Evolutionary conservation across 2,329 filamentous ascomycete species (phyloP).

Genomic region (Monosporascus sp.): DNA sequence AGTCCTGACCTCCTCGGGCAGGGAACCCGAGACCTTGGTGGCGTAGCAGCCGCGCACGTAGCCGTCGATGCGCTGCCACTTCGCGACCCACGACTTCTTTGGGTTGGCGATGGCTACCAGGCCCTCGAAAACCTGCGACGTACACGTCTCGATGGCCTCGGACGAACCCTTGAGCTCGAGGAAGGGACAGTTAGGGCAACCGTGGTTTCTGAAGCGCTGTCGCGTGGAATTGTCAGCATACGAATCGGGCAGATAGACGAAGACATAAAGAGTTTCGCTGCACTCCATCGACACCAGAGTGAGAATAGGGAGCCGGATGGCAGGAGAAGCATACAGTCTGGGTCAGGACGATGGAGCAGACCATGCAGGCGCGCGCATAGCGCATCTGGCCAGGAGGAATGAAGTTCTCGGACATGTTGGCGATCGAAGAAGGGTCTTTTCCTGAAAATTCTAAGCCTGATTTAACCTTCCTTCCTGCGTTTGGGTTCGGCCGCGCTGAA

Average conservation of each 20-base stretch:
- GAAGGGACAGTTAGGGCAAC: constrained; percentile 96
- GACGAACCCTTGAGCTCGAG: constrained; percentile 73
- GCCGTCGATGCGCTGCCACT: constrained; percentile 85
- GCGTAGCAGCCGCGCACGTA: constrained; percentile 91
- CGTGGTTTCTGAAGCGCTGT: constrained; percentile 77
- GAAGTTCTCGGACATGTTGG: constrained; percentile 51
- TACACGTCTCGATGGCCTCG: constrained; percentile 87
- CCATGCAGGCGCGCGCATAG: constrained; percentile 94
- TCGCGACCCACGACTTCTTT: constrained; percentile 86
- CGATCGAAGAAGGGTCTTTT: not conserved
- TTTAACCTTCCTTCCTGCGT: not conserved
- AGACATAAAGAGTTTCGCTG: too few relatives aligned
- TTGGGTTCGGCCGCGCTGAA: too few relatives aligned
- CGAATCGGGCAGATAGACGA: not conserved
- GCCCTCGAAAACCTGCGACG: constrained; percentile 92
- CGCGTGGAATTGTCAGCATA: not conserved
- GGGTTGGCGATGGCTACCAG: constrained; percentile 81
- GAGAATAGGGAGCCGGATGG: constrained; percentile 5
- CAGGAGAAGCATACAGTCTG: constrained; percentile 51
- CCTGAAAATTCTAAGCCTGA: not conserved
- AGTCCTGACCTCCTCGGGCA: constrained; percentile 60
- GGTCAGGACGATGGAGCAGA: constrained; percentile 91
- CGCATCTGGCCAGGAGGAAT: constrained; percentile 72
- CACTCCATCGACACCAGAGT: too few relatives aligned
- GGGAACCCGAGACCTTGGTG: constrained; percentile 83